Base-by-base conservation (phyloP, 2,329 filamentous ascomycete species). In the Huntiella abstrusa region DNA sequence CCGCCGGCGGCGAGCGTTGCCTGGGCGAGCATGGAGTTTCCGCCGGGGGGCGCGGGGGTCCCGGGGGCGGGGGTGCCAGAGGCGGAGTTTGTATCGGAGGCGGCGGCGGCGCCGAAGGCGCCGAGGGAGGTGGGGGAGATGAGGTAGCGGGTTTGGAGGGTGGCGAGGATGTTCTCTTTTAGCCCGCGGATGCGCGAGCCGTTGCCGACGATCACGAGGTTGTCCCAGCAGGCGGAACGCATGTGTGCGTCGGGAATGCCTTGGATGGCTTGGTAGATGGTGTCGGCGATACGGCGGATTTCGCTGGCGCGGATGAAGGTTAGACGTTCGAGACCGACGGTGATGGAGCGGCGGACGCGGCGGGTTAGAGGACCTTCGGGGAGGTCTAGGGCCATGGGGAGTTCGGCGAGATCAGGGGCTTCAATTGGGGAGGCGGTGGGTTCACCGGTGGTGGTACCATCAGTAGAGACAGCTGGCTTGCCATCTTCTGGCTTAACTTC, bases 81-180 rank as follows among this genome's bases (percentile, higher is more conserved):
- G 33, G 88, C 88, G 1, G 88, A 17, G 16, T 17, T 17, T 17
- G 16, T 17, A 96, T 37, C 72, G 52, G 65, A 72, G 54, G 65
- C 71, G 2, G 83, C 84, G 1, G 91, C 92, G 1, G 88, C 96
- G 61, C 93, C 88, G n/a, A 85, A 77, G 16, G 86, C 94, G 69
- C 96, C 96, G 56, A 96, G 96, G 37, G 87, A 95, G 43, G 85
- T 86, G 0, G 91, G 91, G 2, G 87, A 93, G 53, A 98, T 78
- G 46, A 95, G 73, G 60, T 94, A 91, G 53, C 87, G 86, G 42
- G 79, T 73, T 34, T 74, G 74, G 33, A 98, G 73, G 0, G 78
- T 86, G 55, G 81, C 73, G 34, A 96, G 60, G 41, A 98, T 77
- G 53, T 88, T 84, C 55, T 95, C 86, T 53, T 83, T 87, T 60